Evolutionary conservation across 2,329 filamentous ascomycete species (phyloP).

Genomic region (Botrytis medusae): DNA sequence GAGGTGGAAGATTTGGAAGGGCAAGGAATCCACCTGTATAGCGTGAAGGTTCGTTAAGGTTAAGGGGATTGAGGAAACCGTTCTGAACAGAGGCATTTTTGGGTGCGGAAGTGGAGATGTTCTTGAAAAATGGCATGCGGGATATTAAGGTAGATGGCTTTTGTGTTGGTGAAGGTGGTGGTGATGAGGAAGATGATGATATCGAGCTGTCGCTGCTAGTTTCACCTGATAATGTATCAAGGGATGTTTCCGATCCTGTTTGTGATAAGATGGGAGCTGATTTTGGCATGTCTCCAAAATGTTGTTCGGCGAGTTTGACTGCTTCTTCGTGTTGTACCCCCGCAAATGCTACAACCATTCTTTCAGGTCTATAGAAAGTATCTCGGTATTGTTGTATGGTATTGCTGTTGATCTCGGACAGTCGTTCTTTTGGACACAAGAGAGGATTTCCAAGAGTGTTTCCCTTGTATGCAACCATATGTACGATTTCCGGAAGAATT

Average conservation of each 20-base stretch:
- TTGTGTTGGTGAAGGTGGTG: conserved; percentile 44
- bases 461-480: conserved; percentile 92
- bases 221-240: conserved; percentile 40
- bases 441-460: conserved; percentile 95
- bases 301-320: conserved; percentile 74
- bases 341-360: conserved; percentile 93
- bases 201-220: conserved; percentile 39
- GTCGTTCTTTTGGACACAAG: conserved; percentile 81
- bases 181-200: conserved; percentile 43
- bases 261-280: conserved; percentile 51
- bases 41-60: conserved; percentile 61
- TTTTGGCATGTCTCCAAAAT: conserved; percentile 87
- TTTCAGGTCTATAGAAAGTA: conserved; percentile 82
- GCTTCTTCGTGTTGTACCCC: conserved; percentile 82
- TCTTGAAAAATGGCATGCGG: conserved; percentile 87
- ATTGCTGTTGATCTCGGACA: conserved; percentile 69
- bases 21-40: conserved; percentile 95
- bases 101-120: conserved; percentile 72
- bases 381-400: conserved; percentile 78
- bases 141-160: conserved; percentile 70
- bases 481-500: conserved; percentile 90
- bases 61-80: conserved; percentile 46
- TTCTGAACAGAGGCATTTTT: conserved; percentile 57
- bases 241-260: conserved; percentile 59
- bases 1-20: conserved; percentile 76